Conservation (phyloP, 805 yeast genomes). For the Candida vaughaniae region DNA sequence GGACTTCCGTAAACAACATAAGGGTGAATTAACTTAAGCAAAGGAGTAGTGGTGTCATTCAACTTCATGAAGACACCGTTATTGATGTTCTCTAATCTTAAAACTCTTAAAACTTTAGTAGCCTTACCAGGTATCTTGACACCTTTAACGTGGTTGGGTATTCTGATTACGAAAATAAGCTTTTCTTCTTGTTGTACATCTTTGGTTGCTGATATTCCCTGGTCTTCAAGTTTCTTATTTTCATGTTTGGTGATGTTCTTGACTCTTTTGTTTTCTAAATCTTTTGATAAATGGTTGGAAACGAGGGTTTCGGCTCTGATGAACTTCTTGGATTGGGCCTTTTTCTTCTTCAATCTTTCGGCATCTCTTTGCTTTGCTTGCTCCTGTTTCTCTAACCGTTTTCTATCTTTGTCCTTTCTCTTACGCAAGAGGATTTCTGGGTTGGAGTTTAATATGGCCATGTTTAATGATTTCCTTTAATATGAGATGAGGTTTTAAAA, state of each 20-base stretch:
- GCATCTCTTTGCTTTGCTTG: constrained; percentile 52
- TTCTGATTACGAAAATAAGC: constrained; percentile 65
- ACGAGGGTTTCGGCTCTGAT: constrained; percentile 74
- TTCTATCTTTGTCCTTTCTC: constrained; percentile 75
- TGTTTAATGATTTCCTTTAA: no score
- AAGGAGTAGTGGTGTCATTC: constrained; percentile 57
- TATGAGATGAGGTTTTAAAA: constrained; percentile 8
- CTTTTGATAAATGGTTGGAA: constrained; percentile 61
- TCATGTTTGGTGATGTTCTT: constrained; percentile 60
- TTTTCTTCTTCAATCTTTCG: constrained; percentile 40
- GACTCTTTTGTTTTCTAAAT: constrained; percentile 67
- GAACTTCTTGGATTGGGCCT: constrained; percentile 52
- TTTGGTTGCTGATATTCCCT: constrained; percentile 8
- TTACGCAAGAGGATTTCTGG: constrained; percentile 77
- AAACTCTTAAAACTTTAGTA: constrained; percentile 53
- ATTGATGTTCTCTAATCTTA: constrained; percentile 59
- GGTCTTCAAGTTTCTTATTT: constrained; percentile 33
- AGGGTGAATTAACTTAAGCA: constrained; percentile 68
- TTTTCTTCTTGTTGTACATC: constrained; percentile 28
- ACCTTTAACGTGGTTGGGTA: constrained; percentile 57
- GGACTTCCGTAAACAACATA: constrained; percentile 75
- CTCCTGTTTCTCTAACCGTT: constrained; percentile 72
- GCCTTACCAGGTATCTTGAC: constrained; percentile 67
- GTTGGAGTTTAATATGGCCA: constrained; percentile 58
- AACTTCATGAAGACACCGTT: constrained; percentile 72